A percentile compares a stretch with the other conserved stretches of the same genome.
These are phyloP conservation scores for Aspergillus bertholletiae DNA, from an alignment of 495 filamentous ascomycete species.

Conservation along the genomic window DNA sequence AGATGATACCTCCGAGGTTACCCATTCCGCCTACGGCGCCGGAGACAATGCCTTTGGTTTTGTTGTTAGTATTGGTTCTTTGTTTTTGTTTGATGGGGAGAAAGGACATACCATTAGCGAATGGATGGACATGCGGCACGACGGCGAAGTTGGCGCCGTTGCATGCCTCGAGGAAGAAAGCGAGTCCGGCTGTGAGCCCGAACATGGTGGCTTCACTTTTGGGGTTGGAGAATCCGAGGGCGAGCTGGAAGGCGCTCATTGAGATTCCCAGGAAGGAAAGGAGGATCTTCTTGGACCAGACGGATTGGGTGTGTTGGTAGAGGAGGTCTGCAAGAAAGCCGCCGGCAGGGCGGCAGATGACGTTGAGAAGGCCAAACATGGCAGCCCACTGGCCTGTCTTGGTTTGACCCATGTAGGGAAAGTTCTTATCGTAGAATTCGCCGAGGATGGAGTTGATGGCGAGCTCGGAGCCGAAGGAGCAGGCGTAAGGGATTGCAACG, in stretches of 20 bases:
- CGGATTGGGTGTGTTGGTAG: slow-evolving; percentile 55
- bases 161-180: slow-evolving; percentile 77
- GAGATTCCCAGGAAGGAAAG: slow-evolving; percentile 59
- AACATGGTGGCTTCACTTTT: slow-evolving; percentile 63
- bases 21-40: slow-evolving; percentile 76
- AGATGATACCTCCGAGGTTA: slow-evolving; percentile 82
- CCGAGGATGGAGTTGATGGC: slow-evolving; percentile 82
- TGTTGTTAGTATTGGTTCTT: slow-evolving; percentile 4
- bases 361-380: slow-evolving; percentile 88
- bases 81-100: not conserved
- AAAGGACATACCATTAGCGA: slow-evolving; percentile 56
- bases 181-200: slow-evolving; percentile 69
- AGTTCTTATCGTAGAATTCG: slow-evolving; percentile 75
- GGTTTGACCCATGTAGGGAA: slow-evolving; percentile 70
- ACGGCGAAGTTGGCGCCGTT: slow-evolving; percentile 87
- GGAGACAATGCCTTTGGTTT: slow-evolving; percentile 59
- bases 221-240: slow-evolving; percentile 65
- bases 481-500: slow-evolving; percentile 71
- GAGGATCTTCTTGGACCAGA: slow-evolving; percentile 77
- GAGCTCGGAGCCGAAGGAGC: slow-evolving; percentile 82
- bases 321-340: slow-evolving; percentile 71
- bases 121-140: slow-evolving; percentile 79
- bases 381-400: slow-evolving; percentile 73
- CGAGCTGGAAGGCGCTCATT: slow-evolving; percentile 64
- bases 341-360: slow-evolving; percentile 69